Evolutionary conservation across 2,329 filamentous ascomycete genomes (phyloP).

Genomic region (Myrmaecium sp.): DNA sequence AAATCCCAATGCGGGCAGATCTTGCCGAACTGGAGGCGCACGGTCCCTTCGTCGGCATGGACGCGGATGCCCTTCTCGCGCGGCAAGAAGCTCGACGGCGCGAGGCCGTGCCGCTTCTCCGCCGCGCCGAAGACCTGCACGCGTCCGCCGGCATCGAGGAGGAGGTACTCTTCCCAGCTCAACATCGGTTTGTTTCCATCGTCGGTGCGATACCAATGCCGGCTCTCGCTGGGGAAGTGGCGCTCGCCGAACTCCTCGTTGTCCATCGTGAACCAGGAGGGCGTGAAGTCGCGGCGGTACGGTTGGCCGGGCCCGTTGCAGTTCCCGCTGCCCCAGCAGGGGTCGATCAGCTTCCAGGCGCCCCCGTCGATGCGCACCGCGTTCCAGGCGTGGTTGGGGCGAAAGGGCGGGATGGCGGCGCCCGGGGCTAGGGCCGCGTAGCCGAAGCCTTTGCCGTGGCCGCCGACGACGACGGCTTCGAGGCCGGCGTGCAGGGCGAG

Average conservation of each 20-base stretch:
- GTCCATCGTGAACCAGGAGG: slow-evolving; percentile 39
- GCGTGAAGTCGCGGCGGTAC: slow-evolving; percentile 53
- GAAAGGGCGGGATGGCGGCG: slow-evolving; percentile 45
- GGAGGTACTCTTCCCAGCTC: slow-evolving; percentile 69
- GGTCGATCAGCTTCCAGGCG: slow-evolving; percentile 79
- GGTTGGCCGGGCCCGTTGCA: slow-evolving; percentile 35
- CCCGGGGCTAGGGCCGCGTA: slow-evolving; percentile 46
- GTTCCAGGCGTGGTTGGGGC: slow-evolving; percentile 75
- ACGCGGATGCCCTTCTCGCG: slow-evolving; percentile 42
- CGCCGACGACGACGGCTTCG: slow-evolving; percentile 55
- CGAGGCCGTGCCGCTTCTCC: slow-evolving; percentile 33
- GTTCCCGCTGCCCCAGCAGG: slow-evolving; percentile 82
- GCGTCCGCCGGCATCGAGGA: slow-evolving; percentile 34
- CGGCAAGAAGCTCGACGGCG: slow-evolving; percentile 44
- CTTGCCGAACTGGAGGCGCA: slow-evolving; percentile 69
- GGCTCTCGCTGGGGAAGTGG: slow-evolving; percentile 58
- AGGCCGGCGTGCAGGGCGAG: slow-evolving; percentile 68
- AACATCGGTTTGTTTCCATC: slow-evolving; percentile 41
- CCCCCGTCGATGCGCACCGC: slow-evolving; percentile 74
- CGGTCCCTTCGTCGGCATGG: slow-evolving; percentile 27
- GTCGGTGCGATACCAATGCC: slow-evolving; percentile 59
- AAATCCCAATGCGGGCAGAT: slow-evolving; percentile 70
- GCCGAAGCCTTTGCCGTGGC: slow-evolving; percentile 78
- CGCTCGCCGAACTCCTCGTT: slow-evolving; percentile 69
- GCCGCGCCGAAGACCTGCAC: slow-evolving; percentile 30